phyloP scores from a whole-genome alignment of 2,329 filamentous ascomycete genomes.

The Septoria linicola region DNA sequence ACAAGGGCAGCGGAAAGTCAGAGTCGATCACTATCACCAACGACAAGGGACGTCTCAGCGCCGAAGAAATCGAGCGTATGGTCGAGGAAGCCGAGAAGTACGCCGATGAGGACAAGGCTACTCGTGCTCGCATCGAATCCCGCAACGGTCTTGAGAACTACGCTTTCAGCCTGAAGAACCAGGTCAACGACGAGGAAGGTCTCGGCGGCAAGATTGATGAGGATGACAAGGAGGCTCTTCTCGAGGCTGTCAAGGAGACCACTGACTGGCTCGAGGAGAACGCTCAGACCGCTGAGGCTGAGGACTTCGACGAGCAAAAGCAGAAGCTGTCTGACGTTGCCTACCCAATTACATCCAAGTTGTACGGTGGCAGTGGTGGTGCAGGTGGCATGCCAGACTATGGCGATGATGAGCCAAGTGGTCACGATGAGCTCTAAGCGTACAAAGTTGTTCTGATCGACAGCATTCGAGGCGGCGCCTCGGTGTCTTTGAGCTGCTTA shows the following conservation, averaged over 20 bases:
- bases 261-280: conserved; percentile 98
- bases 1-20: conserved; percentile 97
- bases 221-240: conserved; percentile 94
- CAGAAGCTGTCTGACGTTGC: conserved; percentile 97
- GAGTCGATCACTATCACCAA: conserved; percentile 99
- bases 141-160: conserved; percentile 99
- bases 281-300: conserved; percentile 74
- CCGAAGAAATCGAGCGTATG: conserved; percentile 99
- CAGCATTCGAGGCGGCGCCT: conserved; percentile 8
- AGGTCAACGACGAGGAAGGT: conserved; percentile 93
- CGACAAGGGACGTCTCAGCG: conserved; percentile 95
- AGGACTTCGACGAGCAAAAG: conserved; percentile 99
- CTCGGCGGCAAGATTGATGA: conserved; percentile 98
- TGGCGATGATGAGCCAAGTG: conserved; percentile 63
- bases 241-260: conserved; percentile 95
- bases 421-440: conserved; percentile 52
- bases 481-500: conserved; percentile 5
- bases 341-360: conserved; percentile 98
- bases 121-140: conserved; percentile 92
- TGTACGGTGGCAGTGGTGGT: conserved; percentile 63
- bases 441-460: neutral
- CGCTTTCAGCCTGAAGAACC: conserved; percentile 98
- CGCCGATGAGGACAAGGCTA: conserved; percentile 98
- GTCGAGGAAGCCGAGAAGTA: conserved; percentile 97
- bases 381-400: conserved; percentile 58